Percentiles rank a stretch among this genome's conserved stretches.
These are phyloP conservation scores for Trichomonas gallinae DNA, from an alignment of 208 protist species.

Conservation along the genomic window DNA sequence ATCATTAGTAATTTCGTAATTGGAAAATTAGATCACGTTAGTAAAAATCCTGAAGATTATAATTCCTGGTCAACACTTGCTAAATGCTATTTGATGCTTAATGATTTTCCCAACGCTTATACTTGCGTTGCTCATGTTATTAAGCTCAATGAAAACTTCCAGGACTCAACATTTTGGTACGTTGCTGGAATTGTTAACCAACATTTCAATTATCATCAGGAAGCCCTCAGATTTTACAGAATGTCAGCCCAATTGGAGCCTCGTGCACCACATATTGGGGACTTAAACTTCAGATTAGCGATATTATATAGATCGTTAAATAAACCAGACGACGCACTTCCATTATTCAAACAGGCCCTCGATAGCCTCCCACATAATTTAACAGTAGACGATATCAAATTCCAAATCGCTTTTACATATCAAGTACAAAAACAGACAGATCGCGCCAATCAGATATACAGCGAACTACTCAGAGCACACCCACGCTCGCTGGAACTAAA, in stretches of 20 bases:
- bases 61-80: background rate
- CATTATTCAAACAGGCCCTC: background rate
- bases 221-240: background rate
- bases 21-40: background rate
- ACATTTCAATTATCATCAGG: background rate
- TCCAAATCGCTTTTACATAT: constrained; percentile 13
- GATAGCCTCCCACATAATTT: background rate
- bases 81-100: background rate
- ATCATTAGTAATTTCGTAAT: background rate
- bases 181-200: background rate
- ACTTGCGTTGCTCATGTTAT: background rate
- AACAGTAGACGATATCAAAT: background rate
- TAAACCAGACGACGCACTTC: background rate
- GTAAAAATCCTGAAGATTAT: background rate
- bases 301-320: background rate
- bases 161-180: background rate
- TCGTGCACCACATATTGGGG: background rate
- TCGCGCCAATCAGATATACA: background rate
- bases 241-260: background rate
- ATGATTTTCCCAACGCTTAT: background rate
- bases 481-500: background rate
- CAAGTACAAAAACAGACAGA: background rate
- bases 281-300: background rate
- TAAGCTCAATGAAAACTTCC: background rate
- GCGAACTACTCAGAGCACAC: background rate